A percentile compares a stretch with the other conserved stretches of the same genome.
Evolutionary conservation across 164 flowering plant species (phyloP).

Genomic region (Vitis vinifera): ASM3070453v1 NC_081806.1:2162501-2163000

Average conservation of each 20-base stretch:
- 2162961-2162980: conserved; percentile 15
- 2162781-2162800: not conserved
- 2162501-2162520: conserved; percentile 55
- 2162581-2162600: conserved; percentile 24
- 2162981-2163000: conserved; percentile 1
- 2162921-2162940: conserved; percentile 48
- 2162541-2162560: conserved; percentile 52
- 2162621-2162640: conserved; percentile 25
- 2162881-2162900: conserved; percentile 21
- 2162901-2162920: conserved; percentile 8
- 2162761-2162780: conserved; percentile 4
- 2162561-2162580: conserved; percentile 50
- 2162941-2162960: conserved; percentile 52
- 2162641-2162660: conserved; percentile 23
- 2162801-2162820: conserved; percentile 2
- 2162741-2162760: conserved; percentile 55
- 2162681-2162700: conserved; percentile 37
- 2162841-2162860: conserved; percentile 24
- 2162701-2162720: conserved; percentile 51
- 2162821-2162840: conserved; percentile 16
- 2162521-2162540: conserved; percentile 59
- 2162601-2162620: conserved; percentile 21
- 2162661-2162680: conserved; percentile 26
- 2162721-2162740: conserved; percentile 62
- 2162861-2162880: conserved; percentile 14